phyloP scores from a whole-genome alignment of 2,329 filamentous ascomycete species.

The Pestalotiopsis fici region DNA sequence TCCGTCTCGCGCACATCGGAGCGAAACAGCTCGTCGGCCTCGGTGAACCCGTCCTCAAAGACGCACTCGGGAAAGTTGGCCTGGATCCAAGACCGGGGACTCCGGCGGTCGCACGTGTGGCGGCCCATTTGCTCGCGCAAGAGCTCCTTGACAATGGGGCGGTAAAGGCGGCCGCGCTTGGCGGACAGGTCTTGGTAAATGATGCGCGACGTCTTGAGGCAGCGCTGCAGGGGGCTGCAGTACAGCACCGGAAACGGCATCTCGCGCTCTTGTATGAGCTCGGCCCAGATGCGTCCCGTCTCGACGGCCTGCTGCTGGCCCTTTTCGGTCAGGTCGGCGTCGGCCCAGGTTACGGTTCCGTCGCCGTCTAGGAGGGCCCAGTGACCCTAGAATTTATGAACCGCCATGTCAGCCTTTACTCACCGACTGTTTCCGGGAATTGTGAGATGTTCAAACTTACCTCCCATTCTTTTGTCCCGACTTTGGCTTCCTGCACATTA shows the following conservation, averaged over 20 bases:
- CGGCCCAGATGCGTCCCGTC: slow-evolving; percentile 43
- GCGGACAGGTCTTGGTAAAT: slow-evolving; percentile 38
- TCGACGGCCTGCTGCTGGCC: slow-evolving; percentile 44
- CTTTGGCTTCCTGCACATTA: slow-evolving; percentile 11
- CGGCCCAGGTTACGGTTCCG: slow-evolving; percentile 8
- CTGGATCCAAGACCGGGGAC: slow-evolving; percentile 37
- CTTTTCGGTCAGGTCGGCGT: slow-evolving; percentile 36
- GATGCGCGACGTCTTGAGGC: slow-evolving; percentile 45
- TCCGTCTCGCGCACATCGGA: slow-evolving; percentile 38
- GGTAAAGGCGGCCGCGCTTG: slow-evolving; percentile 35
- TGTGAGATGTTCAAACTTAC: not conserved
- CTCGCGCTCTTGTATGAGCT: slow-evolving; percentile 35
- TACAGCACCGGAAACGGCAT: slow-evolving; percentile 49
- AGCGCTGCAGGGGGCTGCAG: slow-evolving; percentile 47
- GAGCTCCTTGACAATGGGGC: slow-evolving; percentile 46
- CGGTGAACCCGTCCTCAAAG: slow-evolving; percentile 46
- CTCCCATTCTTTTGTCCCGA: slow-evolving; percentile 11
- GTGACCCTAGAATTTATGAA: not conserved
- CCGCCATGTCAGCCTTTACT: not conserved
- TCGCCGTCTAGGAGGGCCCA: slow-evolving; percentile 14
- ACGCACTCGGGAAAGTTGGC: slow-evolving; percentile 39
- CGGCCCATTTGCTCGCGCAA: slow-evolving; percentile 50
- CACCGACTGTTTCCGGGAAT: not conserved
- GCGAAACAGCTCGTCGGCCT: slow-evolving; percentile 47
- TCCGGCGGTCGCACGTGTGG: slow-evolving; percentile 52